Evolutionary conservation across 2,329 filamentous ascomycete genomes (phyloP), one percentile per base, ranked within the genome.

Genomic region (Penicillium capsulatum): DNA sequence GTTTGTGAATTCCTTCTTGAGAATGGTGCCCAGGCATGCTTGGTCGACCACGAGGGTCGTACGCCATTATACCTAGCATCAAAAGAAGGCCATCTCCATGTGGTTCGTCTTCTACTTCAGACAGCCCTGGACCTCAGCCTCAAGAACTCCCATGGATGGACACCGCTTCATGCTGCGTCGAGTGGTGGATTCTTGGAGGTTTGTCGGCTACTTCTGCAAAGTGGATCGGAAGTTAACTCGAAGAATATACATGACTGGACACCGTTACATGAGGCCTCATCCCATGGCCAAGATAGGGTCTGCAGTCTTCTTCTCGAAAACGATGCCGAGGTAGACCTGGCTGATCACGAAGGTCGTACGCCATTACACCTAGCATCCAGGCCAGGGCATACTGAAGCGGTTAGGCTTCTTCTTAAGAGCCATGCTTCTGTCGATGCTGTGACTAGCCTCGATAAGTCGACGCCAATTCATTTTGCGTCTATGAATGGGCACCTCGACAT

Each of bases 391-490:
- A 7, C 22, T 14, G 9, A 30, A 7, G 17, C 26, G 35, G 38
- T 13, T 13, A 17, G 2, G 20, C 24, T 19, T n/a, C n/a, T 16
- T 17, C 14, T 15, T 32, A 17, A 24, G 19, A 16, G 17, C 35
- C 20, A 31, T 42, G n/a, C 17, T 33, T 13, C 3, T 24, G 22
- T 5, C 19, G 37, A 34, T 24, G 30, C 38, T 15, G 20, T 28
- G 13, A 6, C 13, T 11, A 34, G 36, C 4, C 9, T 7, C 4
- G 26, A 34, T 16, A 42, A 41, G 7, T 20, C 11, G 16, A 42
- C 42, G 8, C 48, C 50, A 24, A 36, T 53, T n/a, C 5, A 15
- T 16, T 31, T n/a, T n/a, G 35, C 35, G 19, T 37, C 30, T 22
- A 19, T 22, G 19, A 34, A 17, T 34, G 37, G 37, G 22, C 17